Evolutionary conservation across 371 early-diverging fungal species (phyloP).

Genomic region (Apophysomyces sp.): DNA sequence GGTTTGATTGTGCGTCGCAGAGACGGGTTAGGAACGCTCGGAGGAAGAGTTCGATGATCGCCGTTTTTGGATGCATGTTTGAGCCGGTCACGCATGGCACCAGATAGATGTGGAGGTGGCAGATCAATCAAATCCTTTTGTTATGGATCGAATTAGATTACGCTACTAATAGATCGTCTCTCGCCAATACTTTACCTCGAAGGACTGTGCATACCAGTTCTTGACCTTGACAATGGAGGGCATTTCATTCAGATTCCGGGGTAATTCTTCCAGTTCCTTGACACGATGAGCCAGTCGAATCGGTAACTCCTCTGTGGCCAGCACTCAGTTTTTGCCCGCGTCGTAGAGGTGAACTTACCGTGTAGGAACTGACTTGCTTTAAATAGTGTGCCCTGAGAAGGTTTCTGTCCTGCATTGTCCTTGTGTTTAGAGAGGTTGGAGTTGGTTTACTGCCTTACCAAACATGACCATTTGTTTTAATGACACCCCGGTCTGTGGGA

Average conservation of each 20-base stretch:
- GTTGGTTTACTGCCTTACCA: slow-evolving; percentile 19
- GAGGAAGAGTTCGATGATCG: slow-evolving; percentile 22
- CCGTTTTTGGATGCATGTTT: slow-evolving; percentile 11
- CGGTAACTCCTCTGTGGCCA: slow-evolving; percentile 79
- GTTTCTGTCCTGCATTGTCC: slow-evolving; percentile 66
- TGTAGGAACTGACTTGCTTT: slow-evolving; percentile 90
- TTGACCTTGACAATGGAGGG: slow-evolving; percentile 90
- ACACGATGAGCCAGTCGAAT: slow-evolving; percentile 96
- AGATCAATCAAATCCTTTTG: slow-evolving; percentile 69
- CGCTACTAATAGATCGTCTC: neutral
- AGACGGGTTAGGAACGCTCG: slow-evolving; percentile 68
- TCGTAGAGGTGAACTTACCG: slow-evolving; percentile 34
- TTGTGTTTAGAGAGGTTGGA: neutral
- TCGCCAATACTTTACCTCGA: slow-evolving; percentile 57
- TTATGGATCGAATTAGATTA: neutral
- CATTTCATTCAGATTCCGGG: slow-evolving; percentile 84
- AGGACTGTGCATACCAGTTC: slow-evolving; percentile 94
- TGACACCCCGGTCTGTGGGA: slow-evolving; percentile 94
- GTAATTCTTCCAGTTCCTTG: slow-evolving; percentile 92
- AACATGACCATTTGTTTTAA: slow-evolving; percentile 69
- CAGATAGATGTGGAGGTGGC: slow-evolving; percentile 60
- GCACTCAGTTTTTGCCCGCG: neutral
- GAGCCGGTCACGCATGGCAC: slow-evolving; percentile 30
- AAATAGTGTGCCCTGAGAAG: slow-evolving; percentile 81
- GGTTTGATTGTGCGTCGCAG: slow-evolving; percentile 11